Conservation (phyloP, 148 eudicot genomes). For the Salicornia ramosissima region DNA sequence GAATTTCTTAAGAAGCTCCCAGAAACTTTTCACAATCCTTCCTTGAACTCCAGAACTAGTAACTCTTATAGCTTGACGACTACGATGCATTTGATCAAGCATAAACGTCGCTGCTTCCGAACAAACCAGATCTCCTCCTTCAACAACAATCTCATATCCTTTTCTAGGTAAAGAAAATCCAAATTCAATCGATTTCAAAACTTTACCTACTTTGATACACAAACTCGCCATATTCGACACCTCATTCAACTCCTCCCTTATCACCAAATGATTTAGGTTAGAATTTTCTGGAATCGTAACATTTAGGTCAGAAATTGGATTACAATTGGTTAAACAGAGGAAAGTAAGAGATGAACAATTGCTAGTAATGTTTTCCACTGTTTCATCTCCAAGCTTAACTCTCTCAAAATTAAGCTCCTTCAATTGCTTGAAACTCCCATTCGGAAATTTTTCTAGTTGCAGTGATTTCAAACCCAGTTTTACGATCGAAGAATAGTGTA, state of each 20-base stretch:
- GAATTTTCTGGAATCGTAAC: not conserved
- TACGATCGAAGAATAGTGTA: not conserved
- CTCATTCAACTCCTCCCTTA: conserved; percentile 15
- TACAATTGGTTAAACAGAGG: conserved; percentile 12
- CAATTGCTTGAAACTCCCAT: not conserved
- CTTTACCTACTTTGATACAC: not conserved
- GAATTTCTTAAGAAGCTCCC: conserved; percentile 1
- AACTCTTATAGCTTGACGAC: conserved; percentile 9
- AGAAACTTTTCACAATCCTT: not conserved
- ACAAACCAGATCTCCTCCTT: not conserved
- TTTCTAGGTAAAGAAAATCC: conserved; percentile 10
- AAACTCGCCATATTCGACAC: not conserved
- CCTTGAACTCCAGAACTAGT: not conserved
- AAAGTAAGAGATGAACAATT: conserved; percentile 14
- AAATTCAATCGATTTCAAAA: conserved; percentile 4
- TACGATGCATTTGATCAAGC: conserved; percentile 12
- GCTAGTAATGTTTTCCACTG: conserved; percentile 3
- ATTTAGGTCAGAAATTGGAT: not conserved
- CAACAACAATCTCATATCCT: not conserved
- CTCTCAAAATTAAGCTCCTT: conserved; percentile 8
- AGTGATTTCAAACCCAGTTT: conserved; percentile 4
- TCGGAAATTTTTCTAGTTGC: conserved; percentile 8
- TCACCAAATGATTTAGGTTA: conserved; percentile 11
- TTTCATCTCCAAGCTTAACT: not conserved
- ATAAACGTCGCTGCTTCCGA: conserved; percentile 6